Evolutionary conservation across 2,329 filamentous ascomycete genomes (phyloP).

Genomic region (Lojkania enalia): DNA sequence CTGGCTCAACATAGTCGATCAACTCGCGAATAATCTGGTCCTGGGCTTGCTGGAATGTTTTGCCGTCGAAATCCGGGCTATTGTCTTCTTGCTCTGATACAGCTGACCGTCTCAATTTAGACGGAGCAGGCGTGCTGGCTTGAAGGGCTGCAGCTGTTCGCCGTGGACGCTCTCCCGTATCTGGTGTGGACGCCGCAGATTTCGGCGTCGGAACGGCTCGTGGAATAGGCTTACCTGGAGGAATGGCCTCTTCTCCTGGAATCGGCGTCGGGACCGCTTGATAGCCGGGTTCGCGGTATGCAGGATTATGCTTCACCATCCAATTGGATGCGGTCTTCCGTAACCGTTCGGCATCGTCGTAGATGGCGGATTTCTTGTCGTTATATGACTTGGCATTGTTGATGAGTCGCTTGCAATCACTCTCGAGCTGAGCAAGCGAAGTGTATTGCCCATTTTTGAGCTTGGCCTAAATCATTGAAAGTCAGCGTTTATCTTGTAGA

Average conservation of each 20-base stretch:
- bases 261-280: slow-evolving; percentile 74
- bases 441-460: slow-evolving; percentile 69
- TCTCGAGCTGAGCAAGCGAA: slow-evolving; percentile 74
- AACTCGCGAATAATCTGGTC: slow-evolving; percentile 81
- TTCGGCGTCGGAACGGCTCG: slow-evolving; percentile 32
- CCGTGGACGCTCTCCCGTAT: slow-evolving; percentile 36
- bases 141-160: slow-evolving; percentile 33
- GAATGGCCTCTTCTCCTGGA: slow-evolving; percentile 56
- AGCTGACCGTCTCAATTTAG: slow-evolving; percentile 36
- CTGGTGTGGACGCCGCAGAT: slow-evolving; percentile 25
- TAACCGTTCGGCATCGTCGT: slow-evolving; percentile 83
- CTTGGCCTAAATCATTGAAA: slow-evolving; percentile 54
- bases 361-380: slow-evolving; percentile 69
- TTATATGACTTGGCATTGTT: slow-evolving; percentile 86
- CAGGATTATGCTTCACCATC: slow-evolving; percentile 85
- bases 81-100: slow-evolving; percentile 28
- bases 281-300: slow-evolving; percentile 72
- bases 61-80: slow-evolving; percentile 64
- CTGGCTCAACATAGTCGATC: slow-evolving; percentile 64
- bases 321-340: slow-evolving; percentile 84
- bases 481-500: slow-evolving; percentile 23
- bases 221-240: slow-evolving; percentile 32
- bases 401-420: slow-evolving; percentile 86
- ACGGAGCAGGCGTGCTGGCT: slow-evolving; percentile 37
- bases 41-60: slow-evolving; percentile 81